Conservation (phyloP, 2,329 filamentous ascomycete species). For the Daldinia sp. region DNA sequence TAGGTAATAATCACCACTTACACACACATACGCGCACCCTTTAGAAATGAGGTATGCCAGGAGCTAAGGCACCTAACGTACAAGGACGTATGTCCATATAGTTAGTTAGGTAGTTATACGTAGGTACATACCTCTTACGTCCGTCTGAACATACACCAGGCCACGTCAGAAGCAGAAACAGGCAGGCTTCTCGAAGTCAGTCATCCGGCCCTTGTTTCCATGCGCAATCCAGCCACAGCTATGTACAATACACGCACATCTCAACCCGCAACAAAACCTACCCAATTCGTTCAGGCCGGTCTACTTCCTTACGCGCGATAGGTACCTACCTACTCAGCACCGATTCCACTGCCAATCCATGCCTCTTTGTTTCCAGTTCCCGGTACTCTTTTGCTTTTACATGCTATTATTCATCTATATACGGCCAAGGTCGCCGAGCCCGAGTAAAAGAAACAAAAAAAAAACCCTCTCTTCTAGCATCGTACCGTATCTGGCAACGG, state of each 20-base stretch:
- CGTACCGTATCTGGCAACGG: not conserved
- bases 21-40: not conserved
- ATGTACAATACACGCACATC: not conserved
- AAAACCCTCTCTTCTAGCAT: not conserved
- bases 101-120: not conserved
- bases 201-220: slow-evolving; percentile 10
- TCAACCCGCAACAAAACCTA: not conserved
- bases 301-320: not conserved
- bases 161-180: slow-evolving; percentile 30
- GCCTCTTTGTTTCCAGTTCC: not conserved
- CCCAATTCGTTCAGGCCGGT: not conserved
- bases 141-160: too few species aligned
- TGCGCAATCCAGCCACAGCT: not conserved
- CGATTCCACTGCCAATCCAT: not conserved
- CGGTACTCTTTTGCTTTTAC: not conserved
- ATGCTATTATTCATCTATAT: not conserved
- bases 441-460: too few species aligned
- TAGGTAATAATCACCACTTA: not conserved
- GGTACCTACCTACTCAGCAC: not conserved
- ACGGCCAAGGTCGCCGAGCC: not conserved
- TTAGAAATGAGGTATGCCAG: not conserved
- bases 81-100: not conserved
- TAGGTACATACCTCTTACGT: not conserved
- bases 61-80: not conserved
- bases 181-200: slow-evolving; percentile 41